A percentile compares a stretch with the other conserved stretches of the same genome.
Evolutionary conservation across 2,329 filamentous ascomycete species (phyloP).

Genomic region (Calonectria montana): DNA sequence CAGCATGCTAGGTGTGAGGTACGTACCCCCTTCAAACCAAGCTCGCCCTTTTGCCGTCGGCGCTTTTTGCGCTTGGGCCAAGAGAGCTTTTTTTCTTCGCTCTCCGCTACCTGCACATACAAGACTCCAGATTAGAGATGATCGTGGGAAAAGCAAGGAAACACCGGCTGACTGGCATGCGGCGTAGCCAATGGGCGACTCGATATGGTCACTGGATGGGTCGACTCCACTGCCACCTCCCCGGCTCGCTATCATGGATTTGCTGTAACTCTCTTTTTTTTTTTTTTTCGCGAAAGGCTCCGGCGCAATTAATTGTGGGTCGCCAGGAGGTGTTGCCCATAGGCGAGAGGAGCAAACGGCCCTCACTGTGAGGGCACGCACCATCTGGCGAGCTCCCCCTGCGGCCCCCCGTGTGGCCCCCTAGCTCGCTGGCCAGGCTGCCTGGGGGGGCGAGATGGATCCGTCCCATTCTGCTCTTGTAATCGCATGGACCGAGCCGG

Average conservation of each 20-base stretch:
- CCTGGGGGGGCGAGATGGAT: neutral
- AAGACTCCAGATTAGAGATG: neutral
- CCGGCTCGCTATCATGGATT: constrained; percentile 6
- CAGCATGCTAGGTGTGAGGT: no score
- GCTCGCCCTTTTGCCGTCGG: neutral
- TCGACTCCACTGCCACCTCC: neutral
- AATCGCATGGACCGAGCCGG: neutral
- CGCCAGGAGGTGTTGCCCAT: neutral
- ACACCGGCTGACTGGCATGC: constrained; percentile 11
- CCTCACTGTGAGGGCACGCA: constrained; percentile 1
- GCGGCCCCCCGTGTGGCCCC: neutral
- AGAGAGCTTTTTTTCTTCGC: neutral
- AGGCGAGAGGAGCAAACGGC: constrained; percentile 2
- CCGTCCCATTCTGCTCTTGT: neutral
- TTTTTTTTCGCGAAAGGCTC: constrained; percentile 1
- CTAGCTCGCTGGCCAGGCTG: neutral
- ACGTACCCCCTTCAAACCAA: neutral
- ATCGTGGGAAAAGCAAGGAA: constrained; percentile 8
- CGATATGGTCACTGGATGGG: neutral
- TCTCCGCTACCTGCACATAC: neutral
- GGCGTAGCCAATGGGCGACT: neutral
- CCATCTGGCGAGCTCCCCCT: neutral
- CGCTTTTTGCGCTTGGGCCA: constrained; percentile 4
- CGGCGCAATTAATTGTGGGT: constrained; percentile 9
- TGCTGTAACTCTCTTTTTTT: neutral